These are phyloP conservation scores for rapeseed (Brassica napus) DNA, from an alignment of 345 rosid genomes.

Conservation along the genomic window Da-Ae NC_063436.1:13281001-13281500, in stretches of 20 bases:
- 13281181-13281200: not conserved
- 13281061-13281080: not conserved
- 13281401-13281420: conserved; percentile 9
- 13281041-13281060: not conserved
- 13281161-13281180: not conserved
- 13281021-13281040: not conserved
- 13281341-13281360: conserved; percentile 13
- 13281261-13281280: not conserved
- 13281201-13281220: not conserved
- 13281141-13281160: not conserved
- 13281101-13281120: not conserved
- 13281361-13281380: conserved; percentile 1
- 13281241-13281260: not conserved
- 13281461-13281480: not conserved
- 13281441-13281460: conserved; percentile 2
- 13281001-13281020: not conserved
- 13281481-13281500: not conserved
- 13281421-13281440: not conserved
- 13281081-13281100: not conserved
- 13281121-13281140: not conserved
- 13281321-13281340: conserved; percentile 33
- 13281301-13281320: conserved; percentile 44
- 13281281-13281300: conserved; percentile 28
- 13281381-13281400: conserved; percentile 19
- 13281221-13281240: not conserved